Percentiles rank a stretch among this genome's conserved stretches.
These are phyloP conservation scores for Pseudoperonospora humuli DNA, from an alignment of 352 stramenopile species.

Conservation along the genomic window DNA sequence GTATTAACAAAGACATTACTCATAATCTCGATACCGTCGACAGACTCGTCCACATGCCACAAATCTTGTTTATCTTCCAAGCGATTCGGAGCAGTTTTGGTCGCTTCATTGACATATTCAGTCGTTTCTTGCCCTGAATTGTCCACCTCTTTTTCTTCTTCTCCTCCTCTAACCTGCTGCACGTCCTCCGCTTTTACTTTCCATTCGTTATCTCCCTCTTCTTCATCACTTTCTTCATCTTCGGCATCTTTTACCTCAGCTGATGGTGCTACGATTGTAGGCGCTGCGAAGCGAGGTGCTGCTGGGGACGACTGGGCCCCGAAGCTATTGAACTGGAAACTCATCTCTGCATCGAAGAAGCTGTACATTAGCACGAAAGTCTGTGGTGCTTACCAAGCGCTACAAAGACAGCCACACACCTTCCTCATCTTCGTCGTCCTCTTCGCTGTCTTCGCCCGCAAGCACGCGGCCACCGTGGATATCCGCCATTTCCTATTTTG, in stretches of 20 bases:
- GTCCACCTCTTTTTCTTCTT: conserved; percentile 11
- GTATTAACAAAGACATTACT: conserved; percentile 40
- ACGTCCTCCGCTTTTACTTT: background rate
- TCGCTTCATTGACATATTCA: conserved; percentile 2
- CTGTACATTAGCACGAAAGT: background rate
- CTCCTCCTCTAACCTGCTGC: conserved; percentile 3
- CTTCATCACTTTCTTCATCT: conserved; percentile 35
- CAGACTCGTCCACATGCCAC: conserved; percentile 33
- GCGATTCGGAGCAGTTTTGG: background rate
- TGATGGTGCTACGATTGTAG: conserved; percentile 18
- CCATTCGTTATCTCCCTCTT: conserved; percentile 6
- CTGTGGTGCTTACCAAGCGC: background rate
- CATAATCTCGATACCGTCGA: conserved; percentile 53
- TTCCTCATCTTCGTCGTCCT: conserved; percentile 67
- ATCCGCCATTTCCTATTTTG: conserved; percentile 31
- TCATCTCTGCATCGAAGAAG: conserved; percentile 26
- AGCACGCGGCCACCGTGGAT: conserved; percentile 58
- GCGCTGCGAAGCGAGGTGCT: conserved; percentile 25
- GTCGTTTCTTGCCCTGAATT: conserved; percentile 11
- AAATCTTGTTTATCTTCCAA: conserved; percentile 15
- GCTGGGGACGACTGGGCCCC: conserved; percentile 12
- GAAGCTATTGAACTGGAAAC: conserved; percentile 43
- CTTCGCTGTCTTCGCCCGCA: conserved; percentile 72
- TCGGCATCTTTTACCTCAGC: background rate
- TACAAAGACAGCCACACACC: conserved; percentile 1